Base-by-base conservation (phyloP, 805 yeast genomes). In the Candida nitratophila region DNA sequence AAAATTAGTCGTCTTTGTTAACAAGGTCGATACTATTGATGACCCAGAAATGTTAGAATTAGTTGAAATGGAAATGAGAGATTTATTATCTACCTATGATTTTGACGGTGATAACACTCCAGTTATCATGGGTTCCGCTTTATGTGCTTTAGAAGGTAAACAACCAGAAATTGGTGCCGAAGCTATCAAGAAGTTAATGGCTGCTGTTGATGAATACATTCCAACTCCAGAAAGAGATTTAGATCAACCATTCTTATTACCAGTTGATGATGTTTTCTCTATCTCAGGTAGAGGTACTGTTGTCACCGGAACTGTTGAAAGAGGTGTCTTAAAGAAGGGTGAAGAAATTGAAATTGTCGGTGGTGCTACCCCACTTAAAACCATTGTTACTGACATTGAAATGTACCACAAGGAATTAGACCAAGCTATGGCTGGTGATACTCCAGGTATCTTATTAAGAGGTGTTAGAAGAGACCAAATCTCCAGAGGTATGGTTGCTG, bases 31-130 rank as follows among this genome's bases (percentile, higher is more conserved):
- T 69, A 86, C 96, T 57, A 80, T 93, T 64, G 97, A 93, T 64
- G 99, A 93, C 68, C 95, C 96, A 53, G 99, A 93, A 77, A 93
- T 91, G 97, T 79, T 93, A 68, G 99, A 93, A 77, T 82, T 93
- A 60, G 99, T 93, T 54, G 99, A 93, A 76, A 93, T 93, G 99
- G 99, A 93, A 77, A 93, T 93, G 99, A 86, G 99, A 74, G 99
- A 93, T 66, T 77, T 93, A 54, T 77, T 93, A 64, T 63, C 81
- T 54, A 76, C 86, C 54, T 93, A 90, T 69, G 98, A 97, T 48
- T 93, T 91, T 56, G 98, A 93, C 63, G 99, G 98, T 73, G 99
- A 93, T 63, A 83, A 91, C 72, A 83, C 96, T 53, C 99, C 99
- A 48, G 97, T 93, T 49, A 73, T 93, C 54, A 90, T 91, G 96